Evolutionary conservation across 106 monocot species (phyloP), one percentile per base, ranked within the genome.

Genomic region (Ottelia alismoides): DNA sequence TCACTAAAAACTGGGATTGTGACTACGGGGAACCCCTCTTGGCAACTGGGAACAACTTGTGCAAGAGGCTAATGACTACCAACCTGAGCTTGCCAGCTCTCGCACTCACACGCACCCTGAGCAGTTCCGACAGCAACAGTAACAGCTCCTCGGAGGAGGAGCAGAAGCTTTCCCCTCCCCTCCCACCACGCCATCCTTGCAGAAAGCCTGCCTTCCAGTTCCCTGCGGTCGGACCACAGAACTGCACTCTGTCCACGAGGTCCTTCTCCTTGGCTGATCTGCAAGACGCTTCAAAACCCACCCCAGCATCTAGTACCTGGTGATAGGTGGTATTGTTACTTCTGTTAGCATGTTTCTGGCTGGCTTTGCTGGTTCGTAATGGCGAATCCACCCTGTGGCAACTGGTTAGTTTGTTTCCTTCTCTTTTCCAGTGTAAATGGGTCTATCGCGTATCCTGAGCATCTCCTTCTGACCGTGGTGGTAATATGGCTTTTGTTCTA

Each of bases 231-330:
- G 56, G 26, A 1, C 24, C 27, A 0, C 46, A 43, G 22, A 45
- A 2, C 24, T 45, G 40, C 20, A 53, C 53, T 52, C 53, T 52
- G 24, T 63, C 77, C 1, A 2, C 22, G 30, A 70, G 57, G 32
- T 77, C 77, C 3, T 71, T 71, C 46, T 72, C 77, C 9, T 16
- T 68, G 47, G 23, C 62, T 11, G 67, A 72, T 66, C 63, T 72
- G 31, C 52, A 63, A 11, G 57, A 21, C 51, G 56, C 58, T 1
- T 11, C 58, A 14, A 35, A 23, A 25, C 40, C 57, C 23, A 20
- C 7, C n/a, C 32, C 29, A 5, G 14, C 54, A 0, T 54, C 54
- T 30, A 54, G n/a, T n/a, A n/a, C n/a, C n/a, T n/a, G n/a, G n/a
- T n/a, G n/a, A n/a, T n/a, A n/a, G n/a, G n/a, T n/a, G n/a, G n/a